phyloP scores from a whole-genome alignment of 2,329 filamentous ascomycete genomes.

The Fusarium verticillioides region DNA sequence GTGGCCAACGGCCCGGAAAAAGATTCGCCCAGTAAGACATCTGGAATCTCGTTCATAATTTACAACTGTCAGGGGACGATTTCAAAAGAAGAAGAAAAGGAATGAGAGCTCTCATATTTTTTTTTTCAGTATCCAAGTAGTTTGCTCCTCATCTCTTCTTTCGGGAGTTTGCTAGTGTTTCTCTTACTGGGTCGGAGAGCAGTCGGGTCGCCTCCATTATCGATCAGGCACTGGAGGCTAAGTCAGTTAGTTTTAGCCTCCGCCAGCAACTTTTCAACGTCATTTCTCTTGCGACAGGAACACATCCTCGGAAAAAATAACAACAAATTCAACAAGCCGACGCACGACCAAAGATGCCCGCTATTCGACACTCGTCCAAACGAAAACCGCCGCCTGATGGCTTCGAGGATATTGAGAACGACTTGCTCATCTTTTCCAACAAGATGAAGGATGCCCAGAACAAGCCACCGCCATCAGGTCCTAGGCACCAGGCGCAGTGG shows the following conservation, averaged over 20 bases:
- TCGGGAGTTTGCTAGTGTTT: neutral
- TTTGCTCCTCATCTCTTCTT: neutral
- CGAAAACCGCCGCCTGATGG: constrained; percentile 86
- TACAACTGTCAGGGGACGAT: neutral
- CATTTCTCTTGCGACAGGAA: neutral
- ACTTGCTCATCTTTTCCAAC: constrained; percentile 85
- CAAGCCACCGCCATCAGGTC: constrained; percentile 80
- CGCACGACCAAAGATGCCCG: constrained; percentile 68
- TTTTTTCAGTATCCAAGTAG: neutral
- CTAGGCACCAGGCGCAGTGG: constrained; percentile 92
- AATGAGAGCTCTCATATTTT: neutral
- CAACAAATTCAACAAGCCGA: neutral
- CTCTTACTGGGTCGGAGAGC: neutral
- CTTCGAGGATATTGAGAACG: constrained; percentile 89
- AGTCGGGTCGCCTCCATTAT: neutral
- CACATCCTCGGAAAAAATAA: neutral
- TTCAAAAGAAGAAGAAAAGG: neutral
- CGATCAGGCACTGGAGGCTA: neutral
- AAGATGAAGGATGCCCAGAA: constrained; percentile 98
- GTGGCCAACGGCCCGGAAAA: neutral
- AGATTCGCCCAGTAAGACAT: neutral
- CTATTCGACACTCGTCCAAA: constrained; percentile 79
- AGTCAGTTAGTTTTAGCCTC: neutral
- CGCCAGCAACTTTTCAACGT: neutral
- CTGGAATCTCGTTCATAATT: neutral